phyloP scores from a whole-genome alignment of 129 eudicot genomes.

The Arctium minus region DNA sequence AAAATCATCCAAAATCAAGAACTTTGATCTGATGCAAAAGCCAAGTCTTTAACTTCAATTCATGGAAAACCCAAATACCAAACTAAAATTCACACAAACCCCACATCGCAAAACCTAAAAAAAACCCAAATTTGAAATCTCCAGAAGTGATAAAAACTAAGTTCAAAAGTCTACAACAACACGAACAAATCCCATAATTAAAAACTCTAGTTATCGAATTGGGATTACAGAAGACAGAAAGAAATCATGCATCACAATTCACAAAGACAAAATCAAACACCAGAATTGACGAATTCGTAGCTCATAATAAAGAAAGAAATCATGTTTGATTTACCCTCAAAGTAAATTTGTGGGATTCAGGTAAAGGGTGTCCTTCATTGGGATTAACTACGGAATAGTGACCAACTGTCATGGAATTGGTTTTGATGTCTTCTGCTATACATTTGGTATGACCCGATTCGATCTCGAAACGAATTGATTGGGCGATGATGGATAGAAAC shows the following conservation, averaged over 20 bases:
- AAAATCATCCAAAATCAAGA: neutral
- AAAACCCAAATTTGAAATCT: neutral
- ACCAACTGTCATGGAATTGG: conserved; percentile 84
- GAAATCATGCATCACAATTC: neutral
- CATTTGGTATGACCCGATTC: conserved; percentile 83
- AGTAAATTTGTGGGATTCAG: conserved; percentile 78
- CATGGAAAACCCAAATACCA: neutral
- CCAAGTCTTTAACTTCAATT: neutral
- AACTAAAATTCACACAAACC: neutral
- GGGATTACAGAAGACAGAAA: neutral
- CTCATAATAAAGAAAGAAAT: neutral
- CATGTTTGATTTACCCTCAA: conserved; percentile 55
- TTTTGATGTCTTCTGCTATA: conserved; percentile 84
- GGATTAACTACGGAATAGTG: conserved; percentile 76
- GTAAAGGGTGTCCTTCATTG: conserved; percentile 59
- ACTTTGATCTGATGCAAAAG: neutral
- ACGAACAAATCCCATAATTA: neutral
- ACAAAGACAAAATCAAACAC: neutral
- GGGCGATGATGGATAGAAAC: conserved; percentile 32
- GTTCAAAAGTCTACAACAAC: neutral
- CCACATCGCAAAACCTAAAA: neutral
- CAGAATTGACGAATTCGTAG: neutral
- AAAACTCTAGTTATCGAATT: neutral
- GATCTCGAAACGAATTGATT: conserved; percentile 76
- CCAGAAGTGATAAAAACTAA: neutral